Base-by-base conservation (phyloP, 2,329 filamentous ascomycete species). In the Rachicladosporium sp. region DNA sequence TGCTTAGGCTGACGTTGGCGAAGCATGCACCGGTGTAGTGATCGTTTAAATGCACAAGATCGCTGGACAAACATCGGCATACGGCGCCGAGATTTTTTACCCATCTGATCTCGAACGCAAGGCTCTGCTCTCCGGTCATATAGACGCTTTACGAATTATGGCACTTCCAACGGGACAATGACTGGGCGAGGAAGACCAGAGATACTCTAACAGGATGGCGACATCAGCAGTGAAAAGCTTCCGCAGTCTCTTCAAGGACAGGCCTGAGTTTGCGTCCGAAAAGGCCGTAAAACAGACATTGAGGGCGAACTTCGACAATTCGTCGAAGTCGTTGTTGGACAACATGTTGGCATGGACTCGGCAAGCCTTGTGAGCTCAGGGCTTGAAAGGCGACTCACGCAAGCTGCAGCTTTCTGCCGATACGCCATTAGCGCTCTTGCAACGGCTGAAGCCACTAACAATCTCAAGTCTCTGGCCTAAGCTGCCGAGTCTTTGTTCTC, bases 21-120 rank as follows among this genome's bases (percentile, higher is more conserved):
- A 46, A 34, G 34, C 15, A 4, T 53, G 49, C 23, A 54, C 49
- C 4, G 35, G 35, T 8, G 47, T 47, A 4, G 31, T 33, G 2
- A 50, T 40, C 1, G 31, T 46, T 7, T 53, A 47, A 21, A 10
- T 10, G 6, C 11, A 19, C 2, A 11, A 35, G 1, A 37, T 46
- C 11, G 11, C 29, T 1, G 23, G 46, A 52, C 35, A 36, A 15
- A 1, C 39, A 42, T 29, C 7, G n/a, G n/a, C 12, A 1, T 53
- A 45, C 12, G 44, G 42, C 2, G 50, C 46, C 0, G 29, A 43
- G 10, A 37, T 52, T n/a, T 10, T 31, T 0, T 52, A 49, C 33
- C 46, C 43, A 21, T 36, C 46, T 6, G 29, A 39, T 0, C 21
- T 40, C 3, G 35, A 44, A 2, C 38, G 46, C 11, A n/a, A 19